A percentile compares a stretch with the other conserved stretches of the same genome.
These are phyloP conservation scores for Bruguiera parviflora DNA, from an alignment of 345 rosid species.

Conservation along the genomic window DNA sequence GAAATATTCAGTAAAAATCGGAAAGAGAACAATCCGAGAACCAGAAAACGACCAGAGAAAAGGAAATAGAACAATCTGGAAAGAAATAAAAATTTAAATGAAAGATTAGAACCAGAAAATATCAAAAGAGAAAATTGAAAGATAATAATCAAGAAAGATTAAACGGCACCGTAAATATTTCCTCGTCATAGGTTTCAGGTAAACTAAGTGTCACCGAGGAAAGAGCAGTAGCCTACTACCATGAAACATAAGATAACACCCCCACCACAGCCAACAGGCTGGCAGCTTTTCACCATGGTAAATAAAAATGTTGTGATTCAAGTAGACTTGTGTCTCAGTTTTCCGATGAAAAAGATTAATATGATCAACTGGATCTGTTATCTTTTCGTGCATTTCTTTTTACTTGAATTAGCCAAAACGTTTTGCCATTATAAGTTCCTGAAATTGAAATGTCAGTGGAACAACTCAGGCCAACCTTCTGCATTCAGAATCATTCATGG, in stretches of 20 bases:
- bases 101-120: no score
- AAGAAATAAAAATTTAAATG: no score
- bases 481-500: neutral
- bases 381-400: no score
- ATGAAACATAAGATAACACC: slow-evolving; percentile 13
- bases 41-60: no score
- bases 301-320: neutral
- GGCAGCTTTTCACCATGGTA: neutral
- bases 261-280: slow-evolving; percentile 6
- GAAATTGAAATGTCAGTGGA: neutral
- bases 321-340: neutral
- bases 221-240: slow-evolving; percentile 8
- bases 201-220: slow-evolving; percentile 8
- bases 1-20: no score
- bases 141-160: neutral
- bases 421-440: no score
- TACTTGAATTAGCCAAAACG: no score
- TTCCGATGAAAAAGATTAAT: no score
- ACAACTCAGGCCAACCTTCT: neutral
- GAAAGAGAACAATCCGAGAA: no score
- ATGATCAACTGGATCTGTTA: no score
- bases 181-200: slow-evolving; percentile 1
- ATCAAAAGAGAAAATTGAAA: no score
- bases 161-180: neutral
- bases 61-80: no score